Evolutionary conservation across 805 yeast species (phyloP).

Genomic region (Myxozyma neotropica): DNA sequence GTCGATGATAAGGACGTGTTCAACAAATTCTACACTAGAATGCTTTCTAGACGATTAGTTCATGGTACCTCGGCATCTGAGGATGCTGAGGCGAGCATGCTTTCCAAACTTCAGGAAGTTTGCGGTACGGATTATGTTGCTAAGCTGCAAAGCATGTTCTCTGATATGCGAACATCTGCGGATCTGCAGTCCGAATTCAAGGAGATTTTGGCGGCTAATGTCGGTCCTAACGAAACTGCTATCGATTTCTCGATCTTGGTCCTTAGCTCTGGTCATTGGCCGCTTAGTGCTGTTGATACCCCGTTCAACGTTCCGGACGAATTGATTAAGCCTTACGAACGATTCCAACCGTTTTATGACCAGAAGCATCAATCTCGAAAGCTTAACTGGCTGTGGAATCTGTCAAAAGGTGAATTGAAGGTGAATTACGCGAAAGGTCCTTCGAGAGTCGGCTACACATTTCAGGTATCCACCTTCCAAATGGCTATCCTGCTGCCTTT

Average conservation of each 20-base stretch:
- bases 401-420: slow-evolving; percentile 87
- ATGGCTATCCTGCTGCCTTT: slow-evolving; percentile 84
- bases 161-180: slow-evolving; percentile 83
- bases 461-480: slow-evolving; percentile 83
- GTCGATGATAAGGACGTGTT: slow-evolving; percentile 93
- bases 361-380: slow-evolving; percentile 82
- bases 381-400: slow-evolving; percentile 94
- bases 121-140: slow-evolving; percentile 92
- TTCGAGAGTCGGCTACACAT: slow-evolving; percentile 59
- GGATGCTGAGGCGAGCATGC: slow-evolving; percentile 79
- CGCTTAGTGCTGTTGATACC: slow-evolving; percentile 53
- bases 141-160: slow-evolving; percentile 93
- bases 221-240: slow-evolving; percentile 38
- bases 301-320: slow-evolving; percentile 68
- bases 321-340: slow-evolving; percentile 63
- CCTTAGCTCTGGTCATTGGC: slow-evolving; percentile 92
- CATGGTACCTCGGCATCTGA: slow-evolving; percentile 83
- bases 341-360: slow-evolving; percentile 68
- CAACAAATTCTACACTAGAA: slow-evolving; percentile 87
- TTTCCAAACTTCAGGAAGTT: slow-evolving; percentile 82
- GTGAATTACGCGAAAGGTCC: slow-evolving; percentile 81
- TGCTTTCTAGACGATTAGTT: slow-evolving; percentile 85
- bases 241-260: slow-evolving; percentile 69
- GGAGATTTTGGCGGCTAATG: slow-evolving; percentile 49
- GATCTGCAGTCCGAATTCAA: slow-evolving; percentile 66